Evolutionary conservation across 371 early-diverging fungal genomes (phyloP).

Genomic region (Vairimorpha ceranae): DNA sequence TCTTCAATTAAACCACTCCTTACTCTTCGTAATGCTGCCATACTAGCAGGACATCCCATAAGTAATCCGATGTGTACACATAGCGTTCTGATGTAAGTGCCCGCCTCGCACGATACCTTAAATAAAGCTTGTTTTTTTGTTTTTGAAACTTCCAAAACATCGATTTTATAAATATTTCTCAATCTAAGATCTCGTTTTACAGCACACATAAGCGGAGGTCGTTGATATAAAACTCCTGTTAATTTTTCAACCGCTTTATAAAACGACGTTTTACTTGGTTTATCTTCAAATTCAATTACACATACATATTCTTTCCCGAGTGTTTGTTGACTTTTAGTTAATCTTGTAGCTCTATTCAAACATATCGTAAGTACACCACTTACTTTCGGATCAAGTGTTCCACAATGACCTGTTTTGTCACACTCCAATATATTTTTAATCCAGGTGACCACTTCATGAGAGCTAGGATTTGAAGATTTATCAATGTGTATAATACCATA

Average conservation of each 20-base stretch:
- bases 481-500: slow-evolving; percentile 95
- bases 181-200: slow-evolving; percentile 98
- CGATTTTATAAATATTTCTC: slow-evolving; percentile 88
- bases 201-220: slow-evolving; percentile 97
- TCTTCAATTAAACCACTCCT: slow-evolving; percentile 85
- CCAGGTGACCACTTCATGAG: slow-evolving; percentile 99
- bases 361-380: slow-evolving; percentile 97
- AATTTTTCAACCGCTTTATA: slow-evolving; percentile 75
- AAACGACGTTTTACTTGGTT: slow-evolving; percentile 47
- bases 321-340: slow-evolving; percentile 96
- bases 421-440: slow-evolving; percentile 90
- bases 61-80: slow-evolving; percentile 95
- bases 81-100: slow-evolving; percentile 96
- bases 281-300: slow-evolving; percentile 71
- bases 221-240: slow-evolving; percentile 93
- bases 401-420: slow-evolving; percentile 97
- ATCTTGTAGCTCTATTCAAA: slow-evolving; percentile 91
- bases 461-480: slow-evolving; percentile 97
- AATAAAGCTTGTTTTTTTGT: slow-evolving; percentile 86
- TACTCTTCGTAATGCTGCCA: slow-evolving; percentile 97
- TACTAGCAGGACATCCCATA: slow-evolving; percentile 91
- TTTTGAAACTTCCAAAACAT: slow-evolving; percentile 87
- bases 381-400: slow-evolving; percentile 98
- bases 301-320: slow-evolving; percentile 95
- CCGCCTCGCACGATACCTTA: slow-evolving; percentile 96